Evolutionary conservation across 306 rosid genomes (phyloP).

Genomic region (Vicia villosa): DNA sequence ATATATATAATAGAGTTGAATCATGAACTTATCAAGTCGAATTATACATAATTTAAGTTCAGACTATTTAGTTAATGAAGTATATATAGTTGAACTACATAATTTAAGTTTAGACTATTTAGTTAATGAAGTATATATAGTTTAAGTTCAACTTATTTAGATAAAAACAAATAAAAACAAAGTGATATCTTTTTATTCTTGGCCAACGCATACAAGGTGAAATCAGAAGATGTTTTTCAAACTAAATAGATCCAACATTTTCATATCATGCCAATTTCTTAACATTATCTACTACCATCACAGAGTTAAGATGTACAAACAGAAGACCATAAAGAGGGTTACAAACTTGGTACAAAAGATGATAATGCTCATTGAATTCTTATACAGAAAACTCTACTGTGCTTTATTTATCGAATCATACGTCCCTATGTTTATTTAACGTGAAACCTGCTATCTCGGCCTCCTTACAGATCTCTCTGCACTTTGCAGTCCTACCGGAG

Average conservation of each 20-base stretch:
- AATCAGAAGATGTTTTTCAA: neutral
- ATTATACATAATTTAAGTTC: no score
- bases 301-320: constrained; percentile 30
- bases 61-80: no score
- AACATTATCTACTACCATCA: neutral
- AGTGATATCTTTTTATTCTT: no score
- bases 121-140: no score
- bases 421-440: constrained; percentile 47
- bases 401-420: constrained; percentile 10
- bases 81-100: no score
- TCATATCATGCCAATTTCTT: neutral
- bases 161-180: no score
- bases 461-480: constrained; percentile 70
- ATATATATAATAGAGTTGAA: no score
- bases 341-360: constrained; percentile 11
- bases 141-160: no score
- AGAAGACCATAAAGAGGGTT: constrained; percentile 2
- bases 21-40: no score
- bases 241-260: neutral
- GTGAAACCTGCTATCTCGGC: constrained; percentile 68
- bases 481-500: constrained; percentile 74
- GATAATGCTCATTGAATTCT: constrained; percentile 23
- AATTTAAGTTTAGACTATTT: no score
- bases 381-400: constrained; percentile 5
- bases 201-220: neutral